Conservation (phyloP, 495 filamentous ascomycete genomes). For the Diplogelasinospora grovesii region DNA sequence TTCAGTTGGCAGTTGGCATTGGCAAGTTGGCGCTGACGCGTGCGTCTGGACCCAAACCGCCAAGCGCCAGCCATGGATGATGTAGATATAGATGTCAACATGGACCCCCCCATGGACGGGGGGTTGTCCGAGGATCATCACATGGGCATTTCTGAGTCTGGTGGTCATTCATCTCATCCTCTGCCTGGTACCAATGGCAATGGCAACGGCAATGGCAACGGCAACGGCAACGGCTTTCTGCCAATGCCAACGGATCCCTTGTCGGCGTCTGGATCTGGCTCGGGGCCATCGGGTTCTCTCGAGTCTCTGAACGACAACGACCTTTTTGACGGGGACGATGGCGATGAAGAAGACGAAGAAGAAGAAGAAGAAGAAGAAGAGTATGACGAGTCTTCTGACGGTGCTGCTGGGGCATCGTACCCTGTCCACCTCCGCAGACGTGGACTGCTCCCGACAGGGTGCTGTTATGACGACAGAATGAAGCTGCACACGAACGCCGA, state of each 20-base stretch:
- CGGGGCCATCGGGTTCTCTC: conserved; percentile 11
- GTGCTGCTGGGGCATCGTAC: conserved; percentile 12
- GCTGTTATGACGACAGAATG: conserved; percentile 91
- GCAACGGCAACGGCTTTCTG: conserved; percentile 21
- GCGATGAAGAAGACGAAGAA: conserved; percentile 19
- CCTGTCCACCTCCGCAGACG: conserved; percentile 18
- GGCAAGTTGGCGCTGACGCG: no score
- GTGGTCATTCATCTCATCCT: no score
- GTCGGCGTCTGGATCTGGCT: conserved; percentile 14
- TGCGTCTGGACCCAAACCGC: no score
- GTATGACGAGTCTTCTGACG: conserved; percentile 10
- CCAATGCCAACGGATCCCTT: conserved; percentile 32
- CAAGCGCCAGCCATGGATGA: conserved; percentile 31
- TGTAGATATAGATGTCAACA: conserved; percentile 21
- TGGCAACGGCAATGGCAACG: no score
- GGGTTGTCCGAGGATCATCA: conserved; percentile 32
- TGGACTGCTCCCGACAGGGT: conserved; percentile 55
- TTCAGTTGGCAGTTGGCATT: no score
- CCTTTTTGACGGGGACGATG: conserved; percentile 19
- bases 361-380: conserved; percentile 25
- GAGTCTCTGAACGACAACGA: conserved; percentile 22
- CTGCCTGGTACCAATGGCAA: no score
- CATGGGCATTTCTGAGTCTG: no score
- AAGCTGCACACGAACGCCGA: conserved; percentile 80
- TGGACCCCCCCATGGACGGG: conserved; percentile 36